phyloP scores from a whole-genome alignment of 495 filamentous ascomycete genomes.

The Tuber umbilicatum region DNA sequence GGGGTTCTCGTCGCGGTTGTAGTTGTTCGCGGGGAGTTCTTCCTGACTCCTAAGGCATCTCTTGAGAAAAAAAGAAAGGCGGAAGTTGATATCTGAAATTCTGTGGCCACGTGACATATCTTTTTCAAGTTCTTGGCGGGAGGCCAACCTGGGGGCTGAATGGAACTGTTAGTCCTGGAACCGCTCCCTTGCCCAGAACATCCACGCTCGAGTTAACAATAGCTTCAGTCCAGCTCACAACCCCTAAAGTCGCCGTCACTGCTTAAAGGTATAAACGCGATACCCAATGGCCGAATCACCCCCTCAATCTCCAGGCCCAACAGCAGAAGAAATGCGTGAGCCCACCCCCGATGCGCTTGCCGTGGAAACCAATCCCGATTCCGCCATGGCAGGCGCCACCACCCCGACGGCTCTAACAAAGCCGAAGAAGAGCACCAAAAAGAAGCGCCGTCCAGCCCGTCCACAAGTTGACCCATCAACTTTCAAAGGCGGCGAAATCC shows the following conservation, averaged over 20 bases:
- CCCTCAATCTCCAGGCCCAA: neutral
- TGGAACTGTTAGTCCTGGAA: neutral
- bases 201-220: neutral
- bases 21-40: neutral
- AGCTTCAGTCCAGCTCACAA: neutral
- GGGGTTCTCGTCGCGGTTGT: neutral
- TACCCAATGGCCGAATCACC: neutral
- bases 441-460: conserved; percentile 62
- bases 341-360: neutral
- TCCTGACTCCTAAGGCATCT: neutral
- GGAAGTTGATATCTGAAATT: neutral
- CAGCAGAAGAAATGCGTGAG: neutral
- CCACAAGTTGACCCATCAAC: conserved; percentile 68
- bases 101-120: neutral
- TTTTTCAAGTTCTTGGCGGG: neutral
- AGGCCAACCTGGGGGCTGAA: neutral
- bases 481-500: conserved; percentile 68
- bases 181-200: neutral
- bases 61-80: neutral
- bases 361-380: neutral
- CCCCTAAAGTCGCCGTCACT: neutral
- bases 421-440: conserved; percentile 62
- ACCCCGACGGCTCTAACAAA: conserved; percentile 37
- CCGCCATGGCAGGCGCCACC: neutral
- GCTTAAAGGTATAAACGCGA: neutral